phyloP scores from a whole-genome alignment of 192 early-diverging fungal species.

The Martensiomyces pterosporus region DNA sequence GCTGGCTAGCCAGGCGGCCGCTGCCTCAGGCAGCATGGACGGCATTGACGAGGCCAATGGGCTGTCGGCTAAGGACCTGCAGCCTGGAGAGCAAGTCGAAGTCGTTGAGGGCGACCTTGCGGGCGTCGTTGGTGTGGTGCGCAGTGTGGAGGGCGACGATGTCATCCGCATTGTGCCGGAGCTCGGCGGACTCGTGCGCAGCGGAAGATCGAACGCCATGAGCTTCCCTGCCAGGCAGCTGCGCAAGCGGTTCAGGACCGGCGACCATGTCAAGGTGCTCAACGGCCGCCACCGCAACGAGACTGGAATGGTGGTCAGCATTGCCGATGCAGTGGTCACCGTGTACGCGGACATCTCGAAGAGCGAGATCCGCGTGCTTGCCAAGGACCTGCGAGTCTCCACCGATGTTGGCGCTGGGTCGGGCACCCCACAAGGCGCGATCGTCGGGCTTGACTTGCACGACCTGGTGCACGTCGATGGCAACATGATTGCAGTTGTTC shows the following conservation, averaged over 20 bases:
- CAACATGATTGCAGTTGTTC: conserved; percentile 73
- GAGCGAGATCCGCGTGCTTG: conserved; percentile 79
- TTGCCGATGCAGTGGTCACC: conserved; percentile 78
- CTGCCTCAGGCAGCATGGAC: conserved; percentile 18
- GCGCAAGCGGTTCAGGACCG: conserved; percentile 83
- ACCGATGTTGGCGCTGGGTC: conserved; percentile 58
- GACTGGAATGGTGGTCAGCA: conserved; percentile 83
- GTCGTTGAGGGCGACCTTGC: conserved; percentile 80
- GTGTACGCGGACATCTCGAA: conserved; percentile 67
- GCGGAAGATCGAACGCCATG: conserved; percentile 27
- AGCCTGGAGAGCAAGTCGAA: conserved; percentile 82
- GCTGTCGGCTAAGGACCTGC: conserved; percentile 55
- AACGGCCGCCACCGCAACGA: conserved; percentile 79
- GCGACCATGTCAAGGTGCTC: conserved; percentile 93
- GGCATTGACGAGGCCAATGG: conserved; percentile 45
- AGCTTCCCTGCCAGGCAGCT: conserved; percentile 66
- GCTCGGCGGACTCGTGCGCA: conserved; percentile 53
- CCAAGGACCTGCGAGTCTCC: conserved; percentile 79
- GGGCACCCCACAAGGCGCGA: conserved; percentile 19
- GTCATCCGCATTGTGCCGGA: conserved; percentile 68
- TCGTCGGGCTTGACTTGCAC: conserved; percentile 77
- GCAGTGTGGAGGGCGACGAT: conserved; percentile 61
- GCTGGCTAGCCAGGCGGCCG: conserved; percentile 54
- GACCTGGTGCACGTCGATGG: conserved; percentile 83
- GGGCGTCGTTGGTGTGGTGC: conserved; percentile 71